Evolutionary conservation across 2,329 filamentous ascomycete genomes (phyloP).

Genomic region (Aspergillus tamarii): DNA sequence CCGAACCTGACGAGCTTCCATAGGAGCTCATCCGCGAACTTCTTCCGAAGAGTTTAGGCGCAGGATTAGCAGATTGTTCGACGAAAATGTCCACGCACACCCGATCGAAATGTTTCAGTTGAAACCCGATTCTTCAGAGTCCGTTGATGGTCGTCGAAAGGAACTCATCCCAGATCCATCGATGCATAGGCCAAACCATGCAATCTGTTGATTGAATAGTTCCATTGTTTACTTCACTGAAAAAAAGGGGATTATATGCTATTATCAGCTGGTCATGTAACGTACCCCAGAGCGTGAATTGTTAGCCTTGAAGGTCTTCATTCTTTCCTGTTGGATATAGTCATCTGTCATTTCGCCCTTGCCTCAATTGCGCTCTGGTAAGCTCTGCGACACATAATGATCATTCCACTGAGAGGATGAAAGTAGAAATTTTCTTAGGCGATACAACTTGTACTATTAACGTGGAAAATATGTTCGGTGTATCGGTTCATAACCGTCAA

Average conservation of each 20-base stretch:
- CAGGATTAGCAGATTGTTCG: conserved; percentile 36
- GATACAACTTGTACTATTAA: neutral
- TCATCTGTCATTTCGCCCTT: neutral
- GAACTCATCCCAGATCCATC: neutral
- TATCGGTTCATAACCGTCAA: neutral
- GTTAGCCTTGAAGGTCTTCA: neutral
- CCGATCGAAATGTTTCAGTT: conserved; percentile 31
- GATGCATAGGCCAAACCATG: neutral
- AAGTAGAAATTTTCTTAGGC: neutral
- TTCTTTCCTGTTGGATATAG: neutral
- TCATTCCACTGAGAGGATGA: neutral
- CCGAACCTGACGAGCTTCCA: neutral
- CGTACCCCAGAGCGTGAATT: neutral
- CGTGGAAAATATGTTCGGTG: neutral
- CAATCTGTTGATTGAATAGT: neutral
- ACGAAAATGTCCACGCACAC: conserved; percentile 31
- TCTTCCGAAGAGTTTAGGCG: conserved; percentile 39
- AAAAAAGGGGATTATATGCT: neutral
- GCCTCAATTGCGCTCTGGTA: neutral
- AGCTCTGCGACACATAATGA: neutral
- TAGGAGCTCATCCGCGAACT: conserved; percentile 26
- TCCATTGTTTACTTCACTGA: neutral
- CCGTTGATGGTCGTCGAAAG: conserved; percentile 7
- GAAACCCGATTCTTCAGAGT: conserved; percentile 18
- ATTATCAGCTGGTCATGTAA: neutral